Base-by-base conservation (phyloP, 1,139 yeast genomes). In the Geotrichum restrictum region DNA sequence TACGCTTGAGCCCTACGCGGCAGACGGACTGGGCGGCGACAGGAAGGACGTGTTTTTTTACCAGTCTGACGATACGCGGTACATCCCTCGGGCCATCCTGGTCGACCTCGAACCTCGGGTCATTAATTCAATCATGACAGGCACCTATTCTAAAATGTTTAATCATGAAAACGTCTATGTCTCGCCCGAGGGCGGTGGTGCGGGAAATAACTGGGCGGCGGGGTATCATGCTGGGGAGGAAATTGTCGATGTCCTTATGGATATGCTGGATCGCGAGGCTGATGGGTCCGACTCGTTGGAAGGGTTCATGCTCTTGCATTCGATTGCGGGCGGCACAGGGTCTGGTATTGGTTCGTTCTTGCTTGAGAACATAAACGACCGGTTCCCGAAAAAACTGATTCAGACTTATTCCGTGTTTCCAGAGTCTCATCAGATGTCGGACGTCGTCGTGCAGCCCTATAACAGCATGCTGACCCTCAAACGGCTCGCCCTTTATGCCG, bases 261-360 rank as follows among this genome's bases (percentile, higher is more conserved):
- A 88, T 63, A 81, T 91, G 78, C 78, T 93, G 45, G 97, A 91
- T 64, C 76, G 95, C 56, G 98, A 93, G 63, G 79, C 91, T 42
- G 98, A 93, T 64, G 85, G 88, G 39, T 85, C 96, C 62, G 98
- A 93, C 58, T 85, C 87, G 55, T 73, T 91, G 52, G 93, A 89
- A 57, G 95, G 95, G 5, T 93, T 94, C 67, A 96, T 89, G 73
- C 72, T 93, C 59, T 70, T 91, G 54, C 98, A 93, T 68, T 88
- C 97, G 14, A 95, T 94, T n/a, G 98, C 97, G 0, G 98, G 98
- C 24, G 98, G 98, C 36, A 93, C 98, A 0, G 98, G 98, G 0
- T 86, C 96, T 0, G 98, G 98, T 6, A 81, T 89, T 43, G 98
- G 98, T 0, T 88, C 96, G 0, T 79, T 79, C 57, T 63, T 93